Evolutionary conservation across 2,329 filamentous ascomycete species (phyloP).

Genomic region (Colletotrichum tabaci): DNA sequence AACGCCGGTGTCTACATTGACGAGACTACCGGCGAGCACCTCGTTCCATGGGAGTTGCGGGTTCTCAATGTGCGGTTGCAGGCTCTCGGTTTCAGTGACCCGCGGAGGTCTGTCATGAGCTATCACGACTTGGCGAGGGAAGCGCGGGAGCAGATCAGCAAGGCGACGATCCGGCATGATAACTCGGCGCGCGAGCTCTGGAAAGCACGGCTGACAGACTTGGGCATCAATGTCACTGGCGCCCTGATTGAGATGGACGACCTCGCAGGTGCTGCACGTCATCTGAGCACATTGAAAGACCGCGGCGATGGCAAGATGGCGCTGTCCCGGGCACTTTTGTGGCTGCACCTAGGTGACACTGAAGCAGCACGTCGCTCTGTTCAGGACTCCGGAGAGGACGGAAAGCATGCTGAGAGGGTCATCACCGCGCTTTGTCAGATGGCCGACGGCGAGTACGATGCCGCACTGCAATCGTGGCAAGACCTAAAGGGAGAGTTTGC

Average conservation of each 20-base stretch:
- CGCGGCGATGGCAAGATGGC: slow-evolving; percentile 58
- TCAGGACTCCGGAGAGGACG: slow-evolving; percentile 45
- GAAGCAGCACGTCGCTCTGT: slow-evolving; percentile 74
- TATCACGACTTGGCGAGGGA: slow-evolving; percentile 91
- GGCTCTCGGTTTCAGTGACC: slow-evolving; percentile 88
- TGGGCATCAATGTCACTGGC: slow-evolving; percentile 78
- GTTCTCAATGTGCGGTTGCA: slow-evolving; percentile 88
- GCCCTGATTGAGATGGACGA: slow-evolving; percentile 91
- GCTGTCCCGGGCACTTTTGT: slow-evolving; percentile 75
- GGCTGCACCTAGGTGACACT: slow-evolving; percentile 84
- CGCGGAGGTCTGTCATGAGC: slow-evolving; percentile 86
- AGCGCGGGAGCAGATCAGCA: slow-evolving; percentile 73
- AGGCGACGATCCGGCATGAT: slow-evolving; percentile 60
- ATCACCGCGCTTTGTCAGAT: slow-evolving; percentile 81
- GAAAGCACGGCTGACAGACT: slow-evolving; percentile 79
- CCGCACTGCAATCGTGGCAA: slow-evolving; percentile 75
- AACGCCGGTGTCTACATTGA: slow-evolving; percentile 71
- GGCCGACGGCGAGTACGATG: slow-evolving; percentile 80
- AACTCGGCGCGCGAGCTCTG: slow-evolving; percentile 75
- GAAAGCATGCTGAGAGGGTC: slow-evolving; percentile 60
- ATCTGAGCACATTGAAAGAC: slow-evolving; percentile 73
- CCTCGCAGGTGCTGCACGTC: slow-evolving; percentile 81
- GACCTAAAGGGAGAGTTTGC: slow-evolving; percentile 57
- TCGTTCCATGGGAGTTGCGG: slow-evolving; percentile 90
- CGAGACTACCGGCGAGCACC: slow-evolving; percentile 68